Percentiles rank a stretch among this genome's conserved stretches.
These are phyloP conservation scores for Cutaneotrichosporon cyanovorans DNA, from an alignment of 1,284 basidiomycete genomes.

Conservation along the genomic window DNA sequence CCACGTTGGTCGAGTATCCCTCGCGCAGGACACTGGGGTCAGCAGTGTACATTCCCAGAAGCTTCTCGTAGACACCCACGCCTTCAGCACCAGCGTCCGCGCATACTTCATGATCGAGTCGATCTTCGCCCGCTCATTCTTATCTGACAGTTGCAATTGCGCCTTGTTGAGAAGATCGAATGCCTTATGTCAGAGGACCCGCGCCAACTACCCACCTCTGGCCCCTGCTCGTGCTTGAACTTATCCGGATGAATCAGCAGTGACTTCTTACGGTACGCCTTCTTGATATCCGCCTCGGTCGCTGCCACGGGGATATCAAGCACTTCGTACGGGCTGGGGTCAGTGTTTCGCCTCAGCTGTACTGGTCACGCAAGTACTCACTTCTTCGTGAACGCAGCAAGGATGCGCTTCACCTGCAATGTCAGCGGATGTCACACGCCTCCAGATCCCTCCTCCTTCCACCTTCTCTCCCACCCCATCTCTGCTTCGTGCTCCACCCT, in stretches of 20 bases:
- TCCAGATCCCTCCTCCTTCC: neutral
- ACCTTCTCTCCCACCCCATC: conserved; percentile 35
- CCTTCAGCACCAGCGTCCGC: conserved; percentile 38
- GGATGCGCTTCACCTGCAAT: conserved; percentile 48
- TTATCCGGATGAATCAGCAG: conserved; percentile 55
- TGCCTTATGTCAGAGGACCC: conserved; percentile 38
- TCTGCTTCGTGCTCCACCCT: neutral
- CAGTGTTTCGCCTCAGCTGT: conserved; percentile 2
- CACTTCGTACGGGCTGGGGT: conserved; percentile 50
- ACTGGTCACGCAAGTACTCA: conserved; percentile 19
- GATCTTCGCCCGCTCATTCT: conserved; percentile 37
- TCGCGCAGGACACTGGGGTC: conserved; percentile 27
- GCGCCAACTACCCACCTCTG: conserved; percentile 34
- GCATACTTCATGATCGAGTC: conserved; percentile 45
- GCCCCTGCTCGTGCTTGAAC: conserved; percentile 51
- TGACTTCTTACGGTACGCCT: conserved; percentile 52
- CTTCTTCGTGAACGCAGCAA: conserved; percentile 53
- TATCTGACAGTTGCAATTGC: conserved; percentile 39
- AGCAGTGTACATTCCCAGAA: neutral
- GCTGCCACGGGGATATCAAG: conserved; percentile 49
- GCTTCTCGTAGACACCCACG: conserved; percentile 23
- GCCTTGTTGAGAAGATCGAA: conserved; percentile 54
- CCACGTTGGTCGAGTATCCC: conserved; percentile 39
- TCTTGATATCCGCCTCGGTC: conserved; percentile 50
- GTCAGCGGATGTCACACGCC: conserved; percentile 6